phyloP scores from a whole-genome alignment of 2,329 filamentous ascomycete species.

The Pseudopyrenochaeta lycopersici region DNA sequence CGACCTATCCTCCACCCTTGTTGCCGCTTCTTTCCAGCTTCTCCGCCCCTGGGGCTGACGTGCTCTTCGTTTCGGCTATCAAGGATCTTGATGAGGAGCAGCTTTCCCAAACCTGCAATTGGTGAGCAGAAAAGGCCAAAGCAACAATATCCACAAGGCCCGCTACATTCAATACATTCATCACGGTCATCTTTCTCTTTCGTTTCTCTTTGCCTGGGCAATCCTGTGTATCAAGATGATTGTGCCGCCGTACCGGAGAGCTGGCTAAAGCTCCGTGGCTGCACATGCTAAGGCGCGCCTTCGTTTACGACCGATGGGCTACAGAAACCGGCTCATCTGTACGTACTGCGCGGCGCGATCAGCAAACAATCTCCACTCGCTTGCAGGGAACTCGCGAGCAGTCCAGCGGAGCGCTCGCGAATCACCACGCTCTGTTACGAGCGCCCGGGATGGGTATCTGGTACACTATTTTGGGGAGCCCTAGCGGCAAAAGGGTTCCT shows the following conservation, averaged over 20 bases:
- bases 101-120: conserved; percentile 21
- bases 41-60: conserved; percentile 38
- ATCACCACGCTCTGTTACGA: conserved; percentile 36
- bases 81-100: conserved; percentile 25
- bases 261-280: conserved; percentile 28
- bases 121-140: conserved; percentile 23
- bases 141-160: conserved; percentile 20
- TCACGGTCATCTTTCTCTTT: neutral
- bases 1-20: conserved; percentile 34
- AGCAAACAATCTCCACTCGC: conserved; percentile 49
- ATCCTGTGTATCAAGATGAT: conserved; percentile 14
- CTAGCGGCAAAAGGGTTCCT: conserved; percentile 33
- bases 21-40: conserved; percentile 18
- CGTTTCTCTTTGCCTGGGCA: conserved; percentile 3
- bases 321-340: conserved; percentile 37
- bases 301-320: conserved; percentile 28
- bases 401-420: conserved; percentile 34
- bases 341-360: conserved; percentile 38
- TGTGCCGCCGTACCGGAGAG: conserved; percentile 21
- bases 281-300: conserved; percentile 33
- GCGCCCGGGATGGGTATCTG: conserved; percentile 31
- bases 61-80: conserved; percentile 40
- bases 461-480: conserved; percentile 43
- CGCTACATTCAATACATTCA: conserved; percentile 19
- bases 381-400: conserved; percentile 42